A percentile compares a stretch with the other conserved stretches of the same genome.
Conservation (phyloP, 768 basidiomycete genomes). For the Termitomyces sp. region DNA sequence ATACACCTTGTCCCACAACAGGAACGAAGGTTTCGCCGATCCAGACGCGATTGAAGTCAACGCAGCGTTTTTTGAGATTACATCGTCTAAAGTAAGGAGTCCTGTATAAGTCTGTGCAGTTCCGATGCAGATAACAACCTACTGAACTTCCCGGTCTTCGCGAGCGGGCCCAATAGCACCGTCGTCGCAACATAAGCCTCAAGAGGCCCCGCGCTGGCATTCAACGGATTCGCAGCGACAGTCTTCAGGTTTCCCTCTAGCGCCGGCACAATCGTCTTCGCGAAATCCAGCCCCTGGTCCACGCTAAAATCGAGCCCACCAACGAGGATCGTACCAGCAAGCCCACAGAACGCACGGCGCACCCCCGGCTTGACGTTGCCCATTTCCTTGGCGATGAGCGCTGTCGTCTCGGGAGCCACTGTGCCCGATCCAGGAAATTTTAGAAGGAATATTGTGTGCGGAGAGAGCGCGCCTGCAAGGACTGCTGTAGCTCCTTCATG, state of each 20-base stretch:
- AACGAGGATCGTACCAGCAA: conserved; percentile 56
- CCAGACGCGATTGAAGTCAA: conserved; percentile 43
- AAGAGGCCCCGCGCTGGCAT: conserved; percentile 57
- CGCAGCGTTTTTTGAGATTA: conserved; percentile 42
- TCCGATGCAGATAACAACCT: conserved; percentile 15
- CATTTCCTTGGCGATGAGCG: conserved; percentile 69
- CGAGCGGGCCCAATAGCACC: conserved; percentile 58
- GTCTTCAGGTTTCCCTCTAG: conserved; percentile 71
- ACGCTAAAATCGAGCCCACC: conserved; percentile 36
- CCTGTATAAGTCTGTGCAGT: conserved; percentile 1
- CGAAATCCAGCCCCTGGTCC: conserved; percentile 45
- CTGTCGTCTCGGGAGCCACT: conserved; percentile 38
- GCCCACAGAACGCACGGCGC: conserved; percentile 55
- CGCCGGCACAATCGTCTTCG: conserved; percentile 47
- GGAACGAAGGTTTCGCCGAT: conserved; percentile 72
- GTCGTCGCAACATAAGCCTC: conserved; percentile 83
- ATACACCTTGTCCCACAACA: conserved; percentile 86
- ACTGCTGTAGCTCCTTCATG: conserved; percentile 59
- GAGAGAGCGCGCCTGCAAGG: conserved; percentile 49
- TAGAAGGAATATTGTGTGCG: conserved; percentile 58
- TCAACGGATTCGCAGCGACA: conserved; percentile 56
- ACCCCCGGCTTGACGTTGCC: conserved; percentile 54
- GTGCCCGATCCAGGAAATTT: conserved; percentile 15
- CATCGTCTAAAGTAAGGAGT: conserved; percentile 29
- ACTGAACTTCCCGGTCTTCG: conserved; percentile 50